phyloP scores from a whole-genome alignment of 2,329 filamentous ascomycete genomes.

The Ascochyta fabae region DNA sequence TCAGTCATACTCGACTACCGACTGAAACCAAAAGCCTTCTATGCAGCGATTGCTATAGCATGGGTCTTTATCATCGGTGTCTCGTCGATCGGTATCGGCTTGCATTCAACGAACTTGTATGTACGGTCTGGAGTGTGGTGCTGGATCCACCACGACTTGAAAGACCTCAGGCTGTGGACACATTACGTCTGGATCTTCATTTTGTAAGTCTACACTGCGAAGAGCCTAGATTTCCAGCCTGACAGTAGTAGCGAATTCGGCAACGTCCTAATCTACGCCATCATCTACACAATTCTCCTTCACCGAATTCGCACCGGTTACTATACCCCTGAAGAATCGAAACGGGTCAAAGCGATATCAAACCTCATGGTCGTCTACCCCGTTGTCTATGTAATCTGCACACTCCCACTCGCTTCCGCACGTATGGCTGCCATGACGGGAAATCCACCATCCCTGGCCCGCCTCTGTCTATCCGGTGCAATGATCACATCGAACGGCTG shows the following conservation, averaged over 20 bases:
- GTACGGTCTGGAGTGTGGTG: conserved; percentile 72
- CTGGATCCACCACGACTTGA: conserved; percentile 66
- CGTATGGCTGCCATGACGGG: conserved; percentile 69
- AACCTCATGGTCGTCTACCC: conserved; percentile 72
- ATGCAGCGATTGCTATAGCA: conserved; percentile 54
- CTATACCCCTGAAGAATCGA: conserved; percentile 42
- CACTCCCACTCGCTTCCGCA: conserved; percentile 68
- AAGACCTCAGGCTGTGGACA: conserved; percentile 62
- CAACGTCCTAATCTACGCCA: conserved; percentile 58
- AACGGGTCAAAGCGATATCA: conserved; percentile 51
- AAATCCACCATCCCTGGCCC: conserved; percentile 51
- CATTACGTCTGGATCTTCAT: conserved; percentile 72
- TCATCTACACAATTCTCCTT: conserved; percentile 51
- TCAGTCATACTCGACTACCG: conserved; percentile 65
- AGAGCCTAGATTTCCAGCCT: background rate
- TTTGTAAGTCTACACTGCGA: conserved; percentile 31
- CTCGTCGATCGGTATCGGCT: conserved; percentile 58
- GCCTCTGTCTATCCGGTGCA: conserved; percentile 60
- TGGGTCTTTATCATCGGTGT: conserved; percentile 68
- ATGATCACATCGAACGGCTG: conserved; percentile 66
- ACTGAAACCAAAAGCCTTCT: conserved; percentile 60
- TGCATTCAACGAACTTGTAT: conserved; percentile 58
- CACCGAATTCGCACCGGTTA: conserved; percentile 48
- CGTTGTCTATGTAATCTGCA: conserved; percentile 72
- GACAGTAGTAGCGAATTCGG: conserved; percentile 52